These are phyloP conservation scores for Papiliotrema laurentii DNA, from an alignment of 1,284 basidiomycete genomes.

Conservation along the genomic window DNA sequence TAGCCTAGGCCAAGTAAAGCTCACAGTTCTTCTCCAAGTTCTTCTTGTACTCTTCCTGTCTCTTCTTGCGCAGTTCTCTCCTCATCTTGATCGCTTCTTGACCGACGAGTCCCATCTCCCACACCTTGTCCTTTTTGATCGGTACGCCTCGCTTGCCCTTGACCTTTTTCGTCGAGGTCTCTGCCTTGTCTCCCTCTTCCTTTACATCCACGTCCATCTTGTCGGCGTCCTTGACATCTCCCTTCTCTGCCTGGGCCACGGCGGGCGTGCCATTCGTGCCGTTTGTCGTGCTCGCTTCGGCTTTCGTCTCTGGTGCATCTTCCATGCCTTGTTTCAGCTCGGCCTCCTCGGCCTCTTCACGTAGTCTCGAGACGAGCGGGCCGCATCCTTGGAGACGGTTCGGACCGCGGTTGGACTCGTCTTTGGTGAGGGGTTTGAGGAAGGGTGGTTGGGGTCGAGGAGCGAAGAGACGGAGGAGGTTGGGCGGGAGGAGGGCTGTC, in stretches of 20 bases:
- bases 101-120: conserved; percentile 50
- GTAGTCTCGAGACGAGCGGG: conserved; percentile 63
- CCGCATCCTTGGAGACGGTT: conserved; percentile 73
- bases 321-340: conserved; percentile 43
- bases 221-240: neutral
- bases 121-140: conserved; percentile 60
- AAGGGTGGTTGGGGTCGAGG: conserved; percentile 84
- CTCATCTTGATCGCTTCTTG: conserved; percentile 59
- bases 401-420: conserved; percentile 65
- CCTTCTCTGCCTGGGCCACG: conserved; percentile 4
- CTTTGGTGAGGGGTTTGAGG: conserved; percentile 72
- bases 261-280: conserved; percentile 1
- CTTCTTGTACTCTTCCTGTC: conserved; percentile 72
- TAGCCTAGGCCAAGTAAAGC: conserved; percentile 39
- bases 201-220: conserved; percentile 23
- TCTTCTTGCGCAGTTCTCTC: conserved; percentile 73
- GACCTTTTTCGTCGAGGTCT: conserved; percentile 36
- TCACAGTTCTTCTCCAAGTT: conserved; percentile 74
- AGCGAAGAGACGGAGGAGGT: conserved; percentile 89
- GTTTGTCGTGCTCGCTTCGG: conserved; percentile 2
- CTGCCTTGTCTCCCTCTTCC: conserved; percentile 8
- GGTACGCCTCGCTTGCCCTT: conserved; percentile 11
- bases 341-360: conserved; percentile 65
- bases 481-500: conserved; percentile 85
- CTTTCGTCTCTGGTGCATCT: conserved; percentile 43